Evolutionary conservation across 345 rosid species (phyloP), one percentile per base, ranked within the genome.

Genomic region (Acer saccharum): DNA sequence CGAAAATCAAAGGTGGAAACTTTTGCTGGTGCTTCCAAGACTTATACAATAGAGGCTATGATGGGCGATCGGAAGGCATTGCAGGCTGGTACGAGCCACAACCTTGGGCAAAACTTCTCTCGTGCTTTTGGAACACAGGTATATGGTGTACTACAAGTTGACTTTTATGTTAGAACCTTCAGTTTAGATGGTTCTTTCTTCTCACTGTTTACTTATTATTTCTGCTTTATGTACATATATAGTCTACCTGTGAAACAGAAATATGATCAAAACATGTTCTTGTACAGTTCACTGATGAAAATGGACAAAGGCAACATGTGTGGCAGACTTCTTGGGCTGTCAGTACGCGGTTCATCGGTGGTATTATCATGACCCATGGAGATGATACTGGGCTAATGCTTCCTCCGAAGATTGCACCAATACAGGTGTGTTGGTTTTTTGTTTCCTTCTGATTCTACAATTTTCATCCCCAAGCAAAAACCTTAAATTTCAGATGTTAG

Each of bases 251-350:
- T 25, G 66, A 27, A 52, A 32, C 69, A 41, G 65, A 23, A 16
- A 35, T 48, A 74, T 62, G 68, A 68, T 63, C 18, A 70, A 48
- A 72, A 73, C 6, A 18, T 72, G 35, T 79, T 25, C 48, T 74
- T 78, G n/a, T 85, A 68, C 88, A 96, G 99, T 93, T 92, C 86
- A 82, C 86, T 62, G 97, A 92, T 84, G 97, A 96, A 86, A 94
- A 76, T 89, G 97, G 98, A 66, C 88, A 90, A 75, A 90, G 98
- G 86, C 94, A 92, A 80, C 91, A 91, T 79, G 98, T 96, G 78
- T 93, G 97, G 98, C 98, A 96, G 90, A 96, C 99, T 79, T 93
- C 98, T 82, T 96, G 98, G 99, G 97, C 97, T 75, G 82, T 96
- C 69, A 93, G 98, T 80, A 96, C 99, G 57, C 90, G 97, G 77